Evolutionary conservation across 345 rosid species (phyloP).

Genomic region (Crucihimalaya himalaica): DNA sequence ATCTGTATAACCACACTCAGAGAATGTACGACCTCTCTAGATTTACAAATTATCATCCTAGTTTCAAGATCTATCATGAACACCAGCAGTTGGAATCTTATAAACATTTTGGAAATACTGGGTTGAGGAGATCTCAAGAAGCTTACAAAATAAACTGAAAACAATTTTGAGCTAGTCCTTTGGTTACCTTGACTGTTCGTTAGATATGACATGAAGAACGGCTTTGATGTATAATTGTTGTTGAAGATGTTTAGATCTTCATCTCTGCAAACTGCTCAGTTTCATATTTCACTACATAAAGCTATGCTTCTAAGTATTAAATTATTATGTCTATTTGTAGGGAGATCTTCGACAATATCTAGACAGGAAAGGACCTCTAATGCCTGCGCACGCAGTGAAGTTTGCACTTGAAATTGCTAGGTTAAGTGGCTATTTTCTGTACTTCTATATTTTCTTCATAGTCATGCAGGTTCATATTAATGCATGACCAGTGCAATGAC

Average conservation of each 20-base stretch:
- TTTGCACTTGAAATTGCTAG: conserved; percentile 88
- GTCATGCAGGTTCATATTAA: conserved; percentile 2
- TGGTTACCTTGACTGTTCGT: conserved; percentile 9
- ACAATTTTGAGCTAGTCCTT: background rate
- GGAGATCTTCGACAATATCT: conserved; percentile 78
- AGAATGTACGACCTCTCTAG: background rate
- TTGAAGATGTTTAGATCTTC: background rate
- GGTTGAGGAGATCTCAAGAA: background rate
- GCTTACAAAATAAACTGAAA: background rate
- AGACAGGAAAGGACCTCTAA: conserved; percentile 60
- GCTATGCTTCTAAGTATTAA: background rate
- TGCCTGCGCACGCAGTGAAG: conserved; percentile 65
- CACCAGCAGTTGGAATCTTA: conserved; percentile 5
- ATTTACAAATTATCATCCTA: background rate
- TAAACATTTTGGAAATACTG: conserved; percentile 1
- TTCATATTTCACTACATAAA: background rate
- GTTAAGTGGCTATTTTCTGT: conserved; percentile 39
- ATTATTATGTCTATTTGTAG: conserved; percentile 39
- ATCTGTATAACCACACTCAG: conserved; percentile 1
- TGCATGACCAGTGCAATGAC: background rate
- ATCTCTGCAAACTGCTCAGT: conserved; percentile 21
- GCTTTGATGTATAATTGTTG: conserved; percentile 10
- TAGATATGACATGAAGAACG: conserved; percentile 4
- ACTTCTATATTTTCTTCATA: background rate
- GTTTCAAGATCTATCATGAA: conserved; percentile 1